Base-by-base conservation (phyloP, 139 green algal genomes). In the Micromonas commoda region DNA sequence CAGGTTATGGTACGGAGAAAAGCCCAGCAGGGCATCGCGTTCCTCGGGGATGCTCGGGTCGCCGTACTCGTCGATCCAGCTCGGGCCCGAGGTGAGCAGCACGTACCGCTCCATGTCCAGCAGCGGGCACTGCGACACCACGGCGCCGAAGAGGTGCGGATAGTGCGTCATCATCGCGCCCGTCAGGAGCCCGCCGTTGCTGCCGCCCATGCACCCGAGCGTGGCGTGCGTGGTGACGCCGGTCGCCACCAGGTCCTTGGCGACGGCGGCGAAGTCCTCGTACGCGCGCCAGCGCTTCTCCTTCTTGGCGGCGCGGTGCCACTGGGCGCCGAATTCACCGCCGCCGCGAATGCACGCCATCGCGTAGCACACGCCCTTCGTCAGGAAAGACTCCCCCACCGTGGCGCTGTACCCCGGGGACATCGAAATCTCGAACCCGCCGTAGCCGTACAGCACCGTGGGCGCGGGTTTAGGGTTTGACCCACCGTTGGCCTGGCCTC, bases 11-110 rank as follows among this genome's bases (percentile, higher is more conserved):
- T 77, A 77, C 24, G 71, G 51, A n/a, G 51, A 68, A 19, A 35
- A 77, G 24, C 20, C 29, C 1, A 63, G 28, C 16, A 77, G 28
- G 19, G 21, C 35, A 16, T 32, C 24, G 23, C 29, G 21, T 26
- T 38, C 6, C 19, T 3, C 52, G 20, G n/a, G 31, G 31, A 34
- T 68, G 45, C 33, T 53, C 29, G 71, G 71, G 37, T 77, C 37
- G 29, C 71, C 71, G 19, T 77, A 77, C 52, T 77, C 71, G 29
- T 51, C 35, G 32, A 77, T 77, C 71, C 71, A 77, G 19, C 21
- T 38, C 52, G 71, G 24, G 20, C 71, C 71, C n/a, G 28, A 39
- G 21, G 63, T 70, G 28, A 70, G 31, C 28, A 39, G 31, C 28
- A 70, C 63, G 63, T 70, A 70, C 1, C 63, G 63, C 5, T 54